These are phyloP conservation scores for Fusarium decemcellulare DNA, from an alignment of 2,329 filamentous ascomycete species.

Conservation along the genomic window DNA sequence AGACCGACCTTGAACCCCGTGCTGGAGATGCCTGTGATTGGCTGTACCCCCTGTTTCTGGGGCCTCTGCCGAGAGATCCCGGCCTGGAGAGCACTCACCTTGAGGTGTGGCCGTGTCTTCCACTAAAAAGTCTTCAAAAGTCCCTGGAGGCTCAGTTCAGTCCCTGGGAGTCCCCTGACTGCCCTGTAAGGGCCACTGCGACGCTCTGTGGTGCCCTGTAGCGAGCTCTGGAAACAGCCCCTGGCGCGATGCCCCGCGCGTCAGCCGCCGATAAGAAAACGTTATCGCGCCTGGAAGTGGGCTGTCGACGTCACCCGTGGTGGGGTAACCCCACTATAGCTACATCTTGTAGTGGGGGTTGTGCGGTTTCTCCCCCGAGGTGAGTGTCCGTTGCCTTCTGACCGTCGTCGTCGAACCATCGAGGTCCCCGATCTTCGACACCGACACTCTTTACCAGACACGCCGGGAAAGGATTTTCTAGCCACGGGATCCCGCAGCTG, in stretches of 20 bases:
- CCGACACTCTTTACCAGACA: constrained; percentile 1
- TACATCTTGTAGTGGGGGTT: constrained; percentile 16
- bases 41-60: constrained; percentile 9
- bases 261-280: constrained; percentile 9
- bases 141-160: neutral
- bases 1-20: constrained; percentile 5
- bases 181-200: constrained; percentile 3
- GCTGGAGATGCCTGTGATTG: constrained; percentile 24
- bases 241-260: constrained; percentile 9
- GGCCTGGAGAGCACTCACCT: constrained; percentile 1
- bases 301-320: constrained; percentile 35
- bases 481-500: constrained; percentile 7
- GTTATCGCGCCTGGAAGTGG: constrained; percentile 16
- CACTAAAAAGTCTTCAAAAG: neutral
- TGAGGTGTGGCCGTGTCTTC: constrained; percentile 1
- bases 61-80: neutral
- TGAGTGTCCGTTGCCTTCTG: neutral
- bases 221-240: neutral
- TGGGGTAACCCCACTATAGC: constrained; percentile 33
- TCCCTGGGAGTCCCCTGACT: neutral
- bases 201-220: constrained; percentile 3
- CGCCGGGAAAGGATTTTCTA: constrained; percentile 4
- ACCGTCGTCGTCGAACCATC: neutral
- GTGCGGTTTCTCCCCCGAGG: neutral
- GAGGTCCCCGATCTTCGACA: constrained; percentile 7